Evolutionary conservation across 2,329 filamentous ascomycete species (phyloP), one percentile per base, ranked within the genome.

Genomic region (Trichoderma gracile): DNA sequence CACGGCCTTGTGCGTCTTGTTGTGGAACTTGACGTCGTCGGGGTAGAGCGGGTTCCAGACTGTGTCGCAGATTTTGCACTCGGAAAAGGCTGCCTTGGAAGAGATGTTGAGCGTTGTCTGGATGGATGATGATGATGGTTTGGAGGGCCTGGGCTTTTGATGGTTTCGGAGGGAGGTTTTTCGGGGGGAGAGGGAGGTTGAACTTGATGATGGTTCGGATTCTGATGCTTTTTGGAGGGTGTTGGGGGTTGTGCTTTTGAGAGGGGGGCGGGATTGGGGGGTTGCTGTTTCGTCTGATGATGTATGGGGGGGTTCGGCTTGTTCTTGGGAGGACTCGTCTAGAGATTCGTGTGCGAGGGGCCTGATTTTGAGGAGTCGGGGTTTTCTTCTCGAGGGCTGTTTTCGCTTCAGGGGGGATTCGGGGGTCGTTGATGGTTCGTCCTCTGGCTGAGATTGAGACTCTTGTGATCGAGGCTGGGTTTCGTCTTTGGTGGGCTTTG

Each of bases 81-180:
- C 79, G 2, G 77, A 75, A 65, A 81, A 80, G 1, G 78, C 71
- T 3, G 78, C 76, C 27, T 77, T 73, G 1, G 74, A 72, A 0
- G 79, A 80, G 2, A 81, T 71, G 40, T 81, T 80, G n/a, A 81
- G 73, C 1, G 78, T 81, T 1, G 77, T 81, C 57, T 81, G 79
- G 0, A 80, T 70, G 1, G 69, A 67, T 1, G 33, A 12, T 38
- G 33, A 12, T 14, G 10, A 3, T 38, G 10, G 10, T 14, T 14
- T 38, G n/a, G 40, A 45, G 5, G 27, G 30, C 8, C 30, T 9
- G 8, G 30, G 30, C 2, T 30, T 30, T 30, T 30, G 21, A 19
- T 3, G 49, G 7, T 14, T 45, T 53, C 14, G 5, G 5, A 21
- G 8, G 2, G 40, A 27, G 27, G n/a, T 61, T 53, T 7, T 12